Evolutionary conservation across 306 rosid species (phyloP).

Genomic region (Pachyrhizus erosus): DNA sequence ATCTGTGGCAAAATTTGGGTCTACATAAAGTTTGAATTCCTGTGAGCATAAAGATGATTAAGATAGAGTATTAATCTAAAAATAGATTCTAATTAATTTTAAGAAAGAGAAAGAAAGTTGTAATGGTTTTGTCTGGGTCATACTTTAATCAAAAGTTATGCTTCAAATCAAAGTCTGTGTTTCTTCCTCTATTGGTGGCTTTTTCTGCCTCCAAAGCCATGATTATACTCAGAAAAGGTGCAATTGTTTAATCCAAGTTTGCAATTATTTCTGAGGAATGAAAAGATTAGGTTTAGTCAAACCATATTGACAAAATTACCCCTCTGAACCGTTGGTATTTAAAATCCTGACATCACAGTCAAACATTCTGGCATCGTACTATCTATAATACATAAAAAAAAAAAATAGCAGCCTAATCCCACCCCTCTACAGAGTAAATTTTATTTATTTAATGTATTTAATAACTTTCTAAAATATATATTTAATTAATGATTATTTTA

Average conservation of each 20-base stretch:
- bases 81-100: not conserved
- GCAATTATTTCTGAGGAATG: conserved; percentile 12
- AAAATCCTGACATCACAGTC: not conserved
- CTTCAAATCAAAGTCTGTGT: conserved; percentile 65
- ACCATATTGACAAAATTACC: conserved; percentile 40
- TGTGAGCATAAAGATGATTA: not conserved
- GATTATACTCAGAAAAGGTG: conserved; percentile 48
- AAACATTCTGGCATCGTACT: conserved; percentile 24
- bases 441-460: not conserved
- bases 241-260: conserved; percentile 37
- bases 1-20: not conserved
- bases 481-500: not conserved
- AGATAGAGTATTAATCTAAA: not conserved
- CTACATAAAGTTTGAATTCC: not conserved
- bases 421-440: not conserved
- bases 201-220: conserved; percentile 44
- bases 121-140: conserved; percentile 30
- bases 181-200: conserved; percentile 48
- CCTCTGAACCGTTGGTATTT: conserved; percentile 43
- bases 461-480: not conserved
- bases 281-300: conserved; percentile 40
- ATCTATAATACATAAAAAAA: not conserved
- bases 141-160: conserved; percentile 55
- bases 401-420: not conserved
- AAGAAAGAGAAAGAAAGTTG: conserved; percentile 8